Evolutionary conservation across 1,284 basidiomycete genomes (phyloP), one percentile per base, ranked within the genome.

Genomic region (Thelephora terrestris): DNA sequence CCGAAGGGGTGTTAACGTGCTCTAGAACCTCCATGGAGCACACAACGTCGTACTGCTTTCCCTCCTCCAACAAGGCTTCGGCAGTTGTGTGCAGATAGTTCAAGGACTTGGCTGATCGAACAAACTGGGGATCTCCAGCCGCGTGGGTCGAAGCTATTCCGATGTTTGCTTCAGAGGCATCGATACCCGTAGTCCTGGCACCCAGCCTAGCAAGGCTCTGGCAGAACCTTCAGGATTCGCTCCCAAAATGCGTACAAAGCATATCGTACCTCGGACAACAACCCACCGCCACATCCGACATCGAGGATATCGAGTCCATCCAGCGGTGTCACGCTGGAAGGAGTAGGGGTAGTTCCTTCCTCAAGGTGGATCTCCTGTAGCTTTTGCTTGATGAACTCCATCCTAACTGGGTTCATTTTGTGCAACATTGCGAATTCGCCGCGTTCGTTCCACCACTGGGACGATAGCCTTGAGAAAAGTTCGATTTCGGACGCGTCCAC

Each of bases 1-100:
- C 75, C 10, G 79, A 73, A 0, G 96, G 95, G 57, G 93, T 82
- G 61, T 96, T 87, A 51, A 99, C 96, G 61, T 99, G 96, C 69
- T 99, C 96, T 39, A 99, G 63, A 16, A 99, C 94, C 63, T 99
- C 96, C 92, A 99, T 93, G 9, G 92, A 89, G 63, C 92, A 96
- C 14, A 99, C 93, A 6, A 95, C 74, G 63, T 99, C 95, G 61
- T 86, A 99, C 40, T 74, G 75, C 54, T 75, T 75, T 20, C 74
- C 59, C 10, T 50, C 48, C 0, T 53, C 53, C 9, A 82, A 63
- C 3, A 92, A 74, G 0, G 75, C 73, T 62, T 98, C 95, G 0
- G 89, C 92, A 0, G 88, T 75, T 0, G 79, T 75, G 58, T 91
- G 81, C n/a, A 79, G 65, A 65, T 98, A 99, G 18, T 20, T 42